Evolutionary conservation across 1,139 yeast species (phyloP).

Genomic region (Nakaseomyces uthaithaninus): DNA sequence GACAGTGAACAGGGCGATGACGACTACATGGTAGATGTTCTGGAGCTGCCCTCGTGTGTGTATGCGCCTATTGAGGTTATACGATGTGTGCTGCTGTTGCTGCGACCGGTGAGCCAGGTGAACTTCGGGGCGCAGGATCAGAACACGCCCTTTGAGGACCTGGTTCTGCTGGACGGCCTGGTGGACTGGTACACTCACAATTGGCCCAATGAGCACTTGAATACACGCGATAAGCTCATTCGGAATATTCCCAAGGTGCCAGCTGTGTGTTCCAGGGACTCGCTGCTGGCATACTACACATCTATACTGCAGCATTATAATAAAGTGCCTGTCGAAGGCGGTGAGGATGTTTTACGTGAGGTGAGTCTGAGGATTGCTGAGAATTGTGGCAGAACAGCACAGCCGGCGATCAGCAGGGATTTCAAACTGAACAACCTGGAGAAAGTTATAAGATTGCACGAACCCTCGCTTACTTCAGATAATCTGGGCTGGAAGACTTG

Average conservation of each 20-base stretch:
- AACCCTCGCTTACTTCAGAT: slow-evolving; percentile 82
- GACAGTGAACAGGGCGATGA: slow-evolving; percentile 21
- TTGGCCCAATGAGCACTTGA: slow-evolving; percentile 34
- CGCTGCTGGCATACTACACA: slow-evolving; percentile 55
- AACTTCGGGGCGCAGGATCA: slow-evolving; percentile 39
- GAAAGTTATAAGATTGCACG: slow-evolving; percentile 44
- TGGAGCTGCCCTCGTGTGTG: slow-evolving; percentile 57
- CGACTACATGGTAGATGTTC: slow-evolving; percentile 42
- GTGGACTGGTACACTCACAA: slow-evolving; percentile 38
- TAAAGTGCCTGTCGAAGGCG: slow-evolving; percentile 27
- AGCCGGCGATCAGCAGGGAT: slow-evolving; percentile 58
- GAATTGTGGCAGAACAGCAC: slow-evolving; percentile 80
- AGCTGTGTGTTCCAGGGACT: slow-evolving; percentile 16
- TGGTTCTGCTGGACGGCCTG: slow-evolving; percentile 25
- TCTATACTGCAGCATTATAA: slow-evolving; percentile 47
- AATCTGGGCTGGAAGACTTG: slow-evolving; percentile 88
- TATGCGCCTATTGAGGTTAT: slow-evolving; percentile 47
- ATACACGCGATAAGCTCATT: slow-evolving; percentile 32
- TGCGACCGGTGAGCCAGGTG: slow-evolving; percentile 45
- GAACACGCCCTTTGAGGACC: slow-evolving; percentile 10
- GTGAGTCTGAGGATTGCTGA: slow-evolving; percentile 68
- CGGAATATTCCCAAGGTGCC: slow-evolving; percentile 22
- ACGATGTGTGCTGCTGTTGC: slow-evolving; percentile 39
- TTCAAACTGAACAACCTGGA: slow-evolving; percentile 36
- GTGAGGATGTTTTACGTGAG: slow-evolving; percentile 41